Percentiles rank a stretch among this genome's conserved stretches.
phyloP scores from a whole-genome alignment of 2,329 filamentous ascomycete genomes.

The Sporothrix phasma region DNA sequence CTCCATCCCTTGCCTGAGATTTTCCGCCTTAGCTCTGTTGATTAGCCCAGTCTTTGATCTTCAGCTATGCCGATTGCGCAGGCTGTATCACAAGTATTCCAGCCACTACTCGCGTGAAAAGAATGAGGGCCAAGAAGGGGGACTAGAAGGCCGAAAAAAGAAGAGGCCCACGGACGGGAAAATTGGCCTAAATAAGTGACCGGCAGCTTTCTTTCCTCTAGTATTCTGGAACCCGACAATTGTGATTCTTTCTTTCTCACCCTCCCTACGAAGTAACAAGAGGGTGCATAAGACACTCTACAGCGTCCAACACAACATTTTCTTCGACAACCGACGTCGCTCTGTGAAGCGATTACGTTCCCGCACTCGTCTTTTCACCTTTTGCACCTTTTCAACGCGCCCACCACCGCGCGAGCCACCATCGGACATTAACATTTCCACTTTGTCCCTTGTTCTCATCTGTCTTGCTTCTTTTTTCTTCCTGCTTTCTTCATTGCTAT shows the following conservation, averaged over 20 bases:
- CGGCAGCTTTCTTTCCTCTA: too few species aligned
- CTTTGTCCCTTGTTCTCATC: too few species aligned
- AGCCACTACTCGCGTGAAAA: slow-evolving; percentile 5
- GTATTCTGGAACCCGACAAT: background rate
- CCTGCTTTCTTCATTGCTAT: background rate
- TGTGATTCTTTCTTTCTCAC: background rate
- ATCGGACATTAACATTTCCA: too few species aligned
- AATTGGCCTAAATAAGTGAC: too few species aligned
- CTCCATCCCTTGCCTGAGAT: background rate
- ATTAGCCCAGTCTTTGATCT: background rate
- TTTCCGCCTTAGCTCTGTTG: background rate
- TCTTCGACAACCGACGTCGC: background rate
- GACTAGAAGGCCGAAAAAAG: too few species aligned
- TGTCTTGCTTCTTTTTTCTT: too few species aligned
- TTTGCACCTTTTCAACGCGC: background rate
- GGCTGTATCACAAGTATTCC: slow-evolving; percentile 7
- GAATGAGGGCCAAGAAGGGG: background rate
- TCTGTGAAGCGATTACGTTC: background rate
- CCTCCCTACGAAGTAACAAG: too few species aligned
- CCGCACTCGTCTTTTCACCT: background rate
- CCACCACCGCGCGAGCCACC: background rate
- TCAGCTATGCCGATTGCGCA: slow-evolving; percentile 12
- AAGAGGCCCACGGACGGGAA: background rate
- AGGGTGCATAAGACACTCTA: too few species aligned
- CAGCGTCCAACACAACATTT: background rate